phyloP scores from a whole-genome alignment of 1,284 basidiomycete species.

The Earliella scabrosa region DNA sequence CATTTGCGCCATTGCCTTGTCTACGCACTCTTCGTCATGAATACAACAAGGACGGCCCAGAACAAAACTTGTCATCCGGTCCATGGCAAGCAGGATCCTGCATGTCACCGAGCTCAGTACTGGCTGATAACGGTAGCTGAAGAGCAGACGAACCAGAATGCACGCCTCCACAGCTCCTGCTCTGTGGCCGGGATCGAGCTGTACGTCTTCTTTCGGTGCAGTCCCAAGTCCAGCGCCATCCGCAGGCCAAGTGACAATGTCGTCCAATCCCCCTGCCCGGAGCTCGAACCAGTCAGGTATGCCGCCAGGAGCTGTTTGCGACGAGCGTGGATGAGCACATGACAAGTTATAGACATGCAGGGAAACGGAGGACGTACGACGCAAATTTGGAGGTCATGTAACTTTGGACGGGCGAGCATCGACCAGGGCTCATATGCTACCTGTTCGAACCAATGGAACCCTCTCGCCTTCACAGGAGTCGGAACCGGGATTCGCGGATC shows the following conservation, averaged over 20 bases:
- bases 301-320: constrained; percentile 28
- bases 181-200: constrained; percentile 36
- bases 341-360: neutral
- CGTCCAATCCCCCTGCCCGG: constrained; percentile 41
- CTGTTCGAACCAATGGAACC: constrained; percentile 75
- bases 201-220: constrained; percentile 44
- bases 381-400: constrained; percentile 73
- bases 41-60: constrained; percentile 85
- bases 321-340: neutral
- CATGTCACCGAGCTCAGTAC: neutral
- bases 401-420: constrained; percentile 57
- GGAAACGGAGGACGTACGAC: constrained; percentile 16
- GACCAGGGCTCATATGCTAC: constrained; percentile 59
- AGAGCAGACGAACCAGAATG: constrained; percentile 47
- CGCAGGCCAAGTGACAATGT: constrained; percentile 47
- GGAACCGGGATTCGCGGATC: constrained; percentile 63
- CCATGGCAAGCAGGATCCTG: constrained; percentile 66
- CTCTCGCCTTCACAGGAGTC: constrained; percentile 52
- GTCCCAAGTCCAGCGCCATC: constrained; percentile 47
- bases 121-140: too few relatives aligned
- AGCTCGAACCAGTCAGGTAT: constrained; percentile 36
- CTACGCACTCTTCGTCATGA: constrained; percentile 77
- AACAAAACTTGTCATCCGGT: constrained; percentile 66
- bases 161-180: constrained; percentile 52
- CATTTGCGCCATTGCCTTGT: neutral